phyloP scores from a whole-genome alignment of 768 basidiomycete genomes.

The Pleurotus salmoneostramineus region DNA sequence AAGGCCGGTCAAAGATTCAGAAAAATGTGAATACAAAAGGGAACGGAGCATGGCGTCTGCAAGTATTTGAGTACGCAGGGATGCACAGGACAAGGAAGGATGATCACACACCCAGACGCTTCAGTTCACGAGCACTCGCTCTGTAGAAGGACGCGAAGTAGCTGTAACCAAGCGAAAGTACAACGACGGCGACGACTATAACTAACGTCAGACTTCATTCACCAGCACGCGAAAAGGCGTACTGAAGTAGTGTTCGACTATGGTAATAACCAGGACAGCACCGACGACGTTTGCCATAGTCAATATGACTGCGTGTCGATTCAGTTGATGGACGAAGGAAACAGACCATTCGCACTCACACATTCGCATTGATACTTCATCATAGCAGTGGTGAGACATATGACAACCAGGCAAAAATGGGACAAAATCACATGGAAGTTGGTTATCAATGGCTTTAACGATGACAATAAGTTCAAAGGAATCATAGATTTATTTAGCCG shows the following conservation, averaged over 20 bases:
- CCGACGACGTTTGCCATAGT: conserved; percentile 49
- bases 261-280: conserved; percentile 50
- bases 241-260: conserved; percentile 62
- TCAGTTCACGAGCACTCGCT: conserved; percentile 73
- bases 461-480: conserved; percentile 2
- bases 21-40: conserved; percentile 72
- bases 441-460: conserved; percentile 53
- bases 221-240: conserved; percentile 15
- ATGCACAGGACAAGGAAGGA: neutral
- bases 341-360: conserved; percentile 30
- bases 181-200: conserved; percentile 48
- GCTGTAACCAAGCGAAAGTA: conserved; percentile 56
- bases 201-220: neutral
- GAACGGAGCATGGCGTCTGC: conserved; percentile 71
- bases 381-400: neutral
- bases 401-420: neutral
- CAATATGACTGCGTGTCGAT: conserved; percentile 33
- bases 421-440: conserved; percentile 42
- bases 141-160: conserved; percentile 72
- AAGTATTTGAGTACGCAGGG: neutral
- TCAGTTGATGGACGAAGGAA: neutral
- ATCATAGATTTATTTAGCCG: neutral
- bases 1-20: conserved; percentile 68
- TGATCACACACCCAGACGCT: conserved; percentile 32
- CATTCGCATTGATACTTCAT: conserved; percentile 51